These are phyloP conservation scores for Rhizopus microsporus DNA, from an alignment of 371 early-diverging fungal species.

Conservation along the genomic window DNA sequence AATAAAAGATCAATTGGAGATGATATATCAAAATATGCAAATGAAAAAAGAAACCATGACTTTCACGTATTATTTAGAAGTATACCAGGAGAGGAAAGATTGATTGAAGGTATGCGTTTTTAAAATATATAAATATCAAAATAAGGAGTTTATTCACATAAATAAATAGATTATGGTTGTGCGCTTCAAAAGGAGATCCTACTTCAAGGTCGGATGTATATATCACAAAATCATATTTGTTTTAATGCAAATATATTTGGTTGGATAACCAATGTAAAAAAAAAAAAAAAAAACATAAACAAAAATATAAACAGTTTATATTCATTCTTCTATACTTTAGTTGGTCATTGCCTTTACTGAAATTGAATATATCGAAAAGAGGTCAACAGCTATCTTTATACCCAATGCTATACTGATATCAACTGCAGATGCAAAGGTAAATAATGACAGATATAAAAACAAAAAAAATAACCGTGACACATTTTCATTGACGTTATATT, in stretches of 20 bases:
- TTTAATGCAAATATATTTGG: constrained; percentile 97
- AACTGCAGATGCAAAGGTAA: constrained; percentile 65
- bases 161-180: constrained; percentile 77
- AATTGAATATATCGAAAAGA: constrained; percentile 78
- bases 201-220: constrained; percentile 89
- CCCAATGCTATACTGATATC: constrained; percentile 84
- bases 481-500: not conserved
- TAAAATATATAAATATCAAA: not conserved
- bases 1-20: not conserved
- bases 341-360: constrained; percentile 80
- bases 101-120: constrained; percentile 52
- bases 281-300: constrained; percentile 21
- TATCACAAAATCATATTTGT: constrained; percentile 85
- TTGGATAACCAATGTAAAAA: constrained; percentile 85
- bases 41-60: constrained; percentile 49
- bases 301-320: not conserved
- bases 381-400: constrained; percentile 76
- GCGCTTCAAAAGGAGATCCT: constrained; percentile 93
- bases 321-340: constrained; percentile 28
- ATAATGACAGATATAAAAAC: not conserved
- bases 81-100: constrained; percentile 54
- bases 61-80: constrained; percentile 59
- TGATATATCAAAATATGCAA: constrained; percentile 17
- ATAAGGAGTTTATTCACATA: not conserved
- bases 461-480: not conserved